Conservation (phyloP, 2,329 filamentous ascomycete species). For the Aspergillus glaucus region DNA sequence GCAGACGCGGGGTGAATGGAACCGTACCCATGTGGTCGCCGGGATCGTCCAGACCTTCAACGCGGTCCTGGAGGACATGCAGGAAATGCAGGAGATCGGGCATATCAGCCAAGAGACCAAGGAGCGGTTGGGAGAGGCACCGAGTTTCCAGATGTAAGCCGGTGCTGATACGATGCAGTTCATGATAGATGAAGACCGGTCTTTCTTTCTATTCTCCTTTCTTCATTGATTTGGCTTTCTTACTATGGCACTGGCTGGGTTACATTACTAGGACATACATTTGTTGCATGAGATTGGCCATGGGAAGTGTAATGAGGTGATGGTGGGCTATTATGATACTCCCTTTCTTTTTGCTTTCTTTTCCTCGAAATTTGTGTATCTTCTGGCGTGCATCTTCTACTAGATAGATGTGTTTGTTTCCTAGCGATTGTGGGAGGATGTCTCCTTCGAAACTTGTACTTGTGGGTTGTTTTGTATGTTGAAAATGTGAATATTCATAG, state of each 20-base stretch:
- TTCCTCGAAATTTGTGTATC: conserved; percentile 10
- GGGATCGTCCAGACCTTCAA: conserved; percentile 67
- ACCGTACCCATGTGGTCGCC: conserved; percentile 66
- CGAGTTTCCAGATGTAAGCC: conserved; percentile 9
- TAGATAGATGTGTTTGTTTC: neutral
- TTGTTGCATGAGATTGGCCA: conserved; percentile 3
- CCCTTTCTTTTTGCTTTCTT: conserved; percentile 3
- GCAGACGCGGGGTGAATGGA: conserved; percentile 72
- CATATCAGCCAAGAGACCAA: conserved; percentile 30
- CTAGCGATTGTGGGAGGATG: neutral
- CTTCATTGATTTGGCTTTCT: conserved; percentile 6
- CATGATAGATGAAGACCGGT: neutral
- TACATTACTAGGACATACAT: conserved; percentile 1
- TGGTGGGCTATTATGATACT: conserved; percentile 6
- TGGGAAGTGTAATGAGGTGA: conserved; percentile 11
- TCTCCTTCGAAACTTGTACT: too few species aligned
- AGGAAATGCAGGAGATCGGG: conserved; percentile 44
- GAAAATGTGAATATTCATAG: too few species aligned
- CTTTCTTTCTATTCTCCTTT: conserved; percentile 2
- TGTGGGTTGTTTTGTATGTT: too few species aligned
- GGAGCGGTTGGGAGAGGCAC: conserved; percentile 21
- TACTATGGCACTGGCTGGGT: conserved; percentile 4
- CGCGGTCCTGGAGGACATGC: conserved; percentile 53
- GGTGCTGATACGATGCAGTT: neutral
- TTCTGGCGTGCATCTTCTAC: conserved; percentile 6